These are phyloP conservation scores for Remersonia thermophila DNA, from an alignment of 2,329 filamentous ascomycete species.

Conservation along the genomic window DNA sequence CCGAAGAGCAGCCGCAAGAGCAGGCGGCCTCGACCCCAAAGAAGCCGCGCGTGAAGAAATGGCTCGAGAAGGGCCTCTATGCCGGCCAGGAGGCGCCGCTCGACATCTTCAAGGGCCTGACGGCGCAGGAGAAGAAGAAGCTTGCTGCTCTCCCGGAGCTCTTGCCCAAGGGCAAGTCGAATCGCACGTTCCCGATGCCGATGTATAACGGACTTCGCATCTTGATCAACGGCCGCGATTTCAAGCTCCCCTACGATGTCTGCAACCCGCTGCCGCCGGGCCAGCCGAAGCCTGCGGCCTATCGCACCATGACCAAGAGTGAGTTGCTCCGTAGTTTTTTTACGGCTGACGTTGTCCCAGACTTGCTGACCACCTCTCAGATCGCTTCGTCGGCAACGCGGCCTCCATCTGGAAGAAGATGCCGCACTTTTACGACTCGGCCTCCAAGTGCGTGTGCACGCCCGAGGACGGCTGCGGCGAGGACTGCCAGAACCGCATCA, in stretches of 20 bases:
- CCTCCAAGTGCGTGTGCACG: conserved; percentile 66
- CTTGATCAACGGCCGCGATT: conserved; percentile 63
- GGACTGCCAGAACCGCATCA: conserved; percentile 85
- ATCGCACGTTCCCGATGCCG: conserved; percentile 56
- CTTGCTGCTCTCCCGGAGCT: conserved; percentile 36
- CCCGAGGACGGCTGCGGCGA: conserved; percentile 74
- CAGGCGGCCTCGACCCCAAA: conserved; percentile 17
- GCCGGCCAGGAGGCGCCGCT: conserved; percentile 58
- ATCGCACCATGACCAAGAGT: conserved; percentile 88
- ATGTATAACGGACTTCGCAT: conserved; percentile 65
- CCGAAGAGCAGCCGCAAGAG: conserved; percentile 22
- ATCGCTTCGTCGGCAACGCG: conserved; percentile 82
- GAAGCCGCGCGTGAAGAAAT: conserved; percentile 52
- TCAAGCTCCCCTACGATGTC: conserved; percentile 79
- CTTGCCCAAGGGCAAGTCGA: conserved; percentile 33
- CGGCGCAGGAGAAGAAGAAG: conserved; percentile 37
- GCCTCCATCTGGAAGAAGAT: conserved; percentile 69
- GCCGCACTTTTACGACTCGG: conserved; percentile 60
- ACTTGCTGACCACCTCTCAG: conserved; percentile 31
- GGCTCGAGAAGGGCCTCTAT: conserved; percentile 73
- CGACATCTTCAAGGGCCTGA: conserved; percentile 37
- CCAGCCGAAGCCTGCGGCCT: conserved; percentile 85
- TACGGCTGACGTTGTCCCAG: too few relatives aligned
- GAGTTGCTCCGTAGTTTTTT: conserved; percentile 28
- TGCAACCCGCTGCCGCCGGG: conserved; percentile 78